Base-by-base conservation (phyloP, 2,329 filamentous ascomycete genomes). In the Fusarium setosum region DNA sequence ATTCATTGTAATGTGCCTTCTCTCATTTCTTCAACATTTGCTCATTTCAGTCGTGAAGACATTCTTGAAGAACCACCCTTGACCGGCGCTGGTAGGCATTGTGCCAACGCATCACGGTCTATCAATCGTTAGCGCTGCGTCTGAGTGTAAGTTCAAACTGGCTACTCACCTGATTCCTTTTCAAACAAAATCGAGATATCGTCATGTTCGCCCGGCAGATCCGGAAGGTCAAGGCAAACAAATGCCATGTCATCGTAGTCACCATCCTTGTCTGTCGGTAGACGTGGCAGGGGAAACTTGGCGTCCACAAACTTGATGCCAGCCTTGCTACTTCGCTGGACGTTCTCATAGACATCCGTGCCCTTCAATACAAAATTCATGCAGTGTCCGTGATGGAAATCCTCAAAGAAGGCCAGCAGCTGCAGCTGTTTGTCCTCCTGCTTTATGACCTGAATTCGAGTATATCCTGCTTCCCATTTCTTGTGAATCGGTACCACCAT, bases 401-500 rank as follows among this genome's bases (percentile, higher is more conserved):
- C 92, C 66, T 93, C 90, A 75, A 97, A 96, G 79, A 97, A 97
- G 4, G 90, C 93, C 20, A 96, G 80, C 26, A 97, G 81, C 75
- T 97, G 93, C 20, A 92, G 79, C 13, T 89, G 79, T 13, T 89
- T 92, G 63, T 94, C 92, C 66, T 91, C 90, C 67, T 88, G 84
- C 54, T 71, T 73, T 32, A 97, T 88, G 34, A 97, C 84, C 75
- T 97, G 94, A 8, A 97, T 83, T 32, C 94, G 88, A 9, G 92
- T 92, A 34, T 85, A 86, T n/a, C 85, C 88, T 3, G 94, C 92
- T 74, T 96, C 93, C 92, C 93, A 96, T 77, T 96, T 96, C 80
- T 97, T 97, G 81, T 96, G 92, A 67, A 97, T 95, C 0, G 93
- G 93, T 15, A 97, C 93, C 12, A 97, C 92, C 90, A 94, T 96